These are phyloP conservation scores for Emericellopsis cladophorae DNA, from an alignment of 2,329 filamentous ascomycete genomes.

Conservation along the genomic window DNA sequence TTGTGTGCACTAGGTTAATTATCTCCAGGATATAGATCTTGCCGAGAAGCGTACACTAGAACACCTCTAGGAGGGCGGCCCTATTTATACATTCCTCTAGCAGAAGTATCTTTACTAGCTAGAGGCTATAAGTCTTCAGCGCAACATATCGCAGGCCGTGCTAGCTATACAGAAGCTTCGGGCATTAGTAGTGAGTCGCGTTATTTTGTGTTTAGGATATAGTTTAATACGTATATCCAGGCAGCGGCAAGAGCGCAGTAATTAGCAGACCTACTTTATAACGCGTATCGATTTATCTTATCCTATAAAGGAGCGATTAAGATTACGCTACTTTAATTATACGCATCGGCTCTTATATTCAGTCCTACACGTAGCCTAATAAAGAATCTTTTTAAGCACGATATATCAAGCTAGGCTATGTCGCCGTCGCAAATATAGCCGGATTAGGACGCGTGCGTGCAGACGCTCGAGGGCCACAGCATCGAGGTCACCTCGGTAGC, in stretches of 20 bases:
- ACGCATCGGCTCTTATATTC: not conserved
- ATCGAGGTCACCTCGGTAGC: no score
- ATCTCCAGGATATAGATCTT: constrained; percentile 5
- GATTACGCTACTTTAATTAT: not conserved
- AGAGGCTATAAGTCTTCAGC: constrained; percentile 23
- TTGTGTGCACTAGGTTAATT: constrained; percentile 8
- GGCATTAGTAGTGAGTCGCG: not conserved
- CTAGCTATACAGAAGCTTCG: not conserved
- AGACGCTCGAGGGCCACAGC: no score
- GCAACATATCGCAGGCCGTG: not conserved
- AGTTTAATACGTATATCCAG: not conserved
- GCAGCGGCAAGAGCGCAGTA: not conserved
- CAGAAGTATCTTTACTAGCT: constrained; percentile 27
- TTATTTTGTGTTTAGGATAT: not conserved
- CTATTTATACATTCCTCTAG: constrained; percentile 15
- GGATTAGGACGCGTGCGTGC: constrained; percentile 1
- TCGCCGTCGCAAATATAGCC: not conserved
- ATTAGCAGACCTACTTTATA: not conserved
- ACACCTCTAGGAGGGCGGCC: not conserved
- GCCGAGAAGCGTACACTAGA: not conserved
- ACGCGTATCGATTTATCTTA: not conserved
- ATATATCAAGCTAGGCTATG: constrained; percentile 1
- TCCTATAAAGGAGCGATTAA: not conserved
- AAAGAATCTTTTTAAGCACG: constrained; percentile 2
- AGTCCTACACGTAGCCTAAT: constrained; percentile 11